Evolutionary conservation across 192 early-diverging fungal species (phyloP).

Genomic region (Coemansia sp.): DNA sequence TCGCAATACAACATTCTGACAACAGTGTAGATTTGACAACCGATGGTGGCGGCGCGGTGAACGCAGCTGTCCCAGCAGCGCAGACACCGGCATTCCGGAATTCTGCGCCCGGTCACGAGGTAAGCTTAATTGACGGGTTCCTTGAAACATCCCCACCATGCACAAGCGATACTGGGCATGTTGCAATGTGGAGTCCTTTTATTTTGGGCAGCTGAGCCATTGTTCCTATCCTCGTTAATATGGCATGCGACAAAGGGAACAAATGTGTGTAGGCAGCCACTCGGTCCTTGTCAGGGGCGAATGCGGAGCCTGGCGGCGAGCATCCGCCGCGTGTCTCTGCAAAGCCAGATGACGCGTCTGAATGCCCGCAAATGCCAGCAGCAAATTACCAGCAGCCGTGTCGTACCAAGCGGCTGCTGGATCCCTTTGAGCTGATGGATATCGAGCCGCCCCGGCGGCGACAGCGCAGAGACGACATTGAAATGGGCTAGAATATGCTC

Average conservation of each 20-base stretch:
- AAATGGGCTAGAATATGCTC: constrained; percentile 31
- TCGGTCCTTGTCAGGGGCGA: not conserved
- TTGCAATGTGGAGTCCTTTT: too few relatives aligned
- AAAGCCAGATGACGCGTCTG: not conserved
- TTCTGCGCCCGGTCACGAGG: not conserved
- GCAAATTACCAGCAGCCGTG: not conserved
- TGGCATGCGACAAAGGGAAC: too few relatives aligned
- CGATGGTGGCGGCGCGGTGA: not conserved
- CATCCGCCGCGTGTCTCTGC: not conserved
- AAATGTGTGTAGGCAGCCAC: not conserved
- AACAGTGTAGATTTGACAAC: not conserved
- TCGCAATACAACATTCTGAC: not conserved
- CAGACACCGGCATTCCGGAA: not conserved
- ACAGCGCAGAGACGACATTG: constrained; percentile 39
- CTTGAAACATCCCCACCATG: not conserved
- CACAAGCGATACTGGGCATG: not conserved
- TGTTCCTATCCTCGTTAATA: too few relatives aligned
- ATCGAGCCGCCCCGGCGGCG: constrained; percentile 44
- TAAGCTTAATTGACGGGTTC: not conserved
- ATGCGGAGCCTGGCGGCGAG: not conserved
- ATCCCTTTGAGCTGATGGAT: constrained; percentile 33
- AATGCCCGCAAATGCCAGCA: not conserved
- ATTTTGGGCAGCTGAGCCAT: too few relatives aligned
- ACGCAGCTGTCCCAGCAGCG: not conserved
- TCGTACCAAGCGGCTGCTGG: constrained; percentile 20